Base-by-base conservation (phyloP, 2,329 filamentous ascomycete species). In the Pseudogymnoascus sp. region DNA sequence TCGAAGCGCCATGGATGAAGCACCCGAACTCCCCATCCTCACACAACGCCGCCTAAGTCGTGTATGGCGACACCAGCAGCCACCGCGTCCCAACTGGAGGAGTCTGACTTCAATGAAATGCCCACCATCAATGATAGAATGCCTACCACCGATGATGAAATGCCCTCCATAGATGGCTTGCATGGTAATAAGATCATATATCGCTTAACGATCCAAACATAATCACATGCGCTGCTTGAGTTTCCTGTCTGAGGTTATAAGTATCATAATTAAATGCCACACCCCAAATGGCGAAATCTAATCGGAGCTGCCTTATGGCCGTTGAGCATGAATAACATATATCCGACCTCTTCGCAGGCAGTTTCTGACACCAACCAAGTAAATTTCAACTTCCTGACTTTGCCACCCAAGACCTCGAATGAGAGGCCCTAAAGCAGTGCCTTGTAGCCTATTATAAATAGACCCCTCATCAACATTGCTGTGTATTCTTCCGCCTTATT, bases 401-500 rank as follows among this genome's bases (percentile, higher is more conserved):
- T 65, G 60, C 70, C 71, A 74, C 2, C 66, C 64, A 2, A 69
- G 45, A 2, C 66, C 64, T 19, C 68, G 64, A 2, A 73, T 72
- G 5, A 74, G 68, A 11, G 70, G 63, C 0, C 67, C 71, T 55
- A 73, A 64, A 1, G 69, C 69, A 1, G 73, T 22, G 0, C 69
- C 69, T 60, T 73, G 71, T 35, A 58, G 11, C 19, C 22, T 22
- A 11, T 9, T 8, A 19, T 23, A 28, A 11, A 58, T 58, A 19
- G 8, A n/a, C 4, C 12, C 49, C 14, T 28, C 49, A 35, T 11
- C 38, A 2, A 28, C 19, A 2, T 1, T 19, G 19, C 19, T 2
- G 19, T 2, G 19, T 2, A 1, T 19, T 19, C 2, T 19, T 19
- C 19, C 1, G 19, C 2, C 19, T 19, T 1, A 19, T 1, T 19